phyloP scores from a whole-genome alignment of 768 basidiomycete genomes.

The Cystofilobasidium ferigula region DNA sequence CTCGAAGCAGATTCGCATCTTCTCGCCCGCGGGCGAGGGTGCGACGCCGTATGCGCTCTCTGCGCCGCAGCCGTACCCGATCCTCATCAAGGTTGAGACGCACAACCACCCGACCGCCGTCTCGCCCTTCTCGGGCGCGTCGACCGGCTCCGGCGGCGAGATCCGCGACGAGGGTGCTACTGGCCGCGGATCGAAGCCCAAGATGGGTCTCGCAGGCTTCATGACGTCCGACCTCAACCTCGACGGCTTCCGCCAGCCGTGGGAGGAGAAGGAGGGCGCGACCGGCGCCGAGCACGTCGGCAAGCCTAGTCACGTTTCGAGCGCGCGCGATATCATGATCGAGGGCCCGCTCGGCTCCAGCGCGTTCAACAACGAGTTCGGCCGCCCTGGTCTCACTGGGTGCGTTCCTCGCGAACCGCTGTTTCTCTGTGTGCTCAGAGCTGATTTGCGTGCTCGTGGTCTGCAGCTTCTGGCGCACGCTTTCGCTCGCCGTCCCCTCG shows the following conservation, averaged over 20 bases:
- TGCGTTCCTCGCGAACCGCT: conserved; percentile 40
- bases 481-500: conserved; percentile 62
- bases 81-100: conserved; percentile 95
- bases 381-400: conserved; percentile 78
- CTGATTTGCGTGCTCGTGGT: neutral
- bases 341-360: conserved; percentile 89
- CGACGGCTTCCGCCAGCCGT: conserved; percentile 79
- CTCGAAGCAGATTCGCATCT: conserved; percentile 54
- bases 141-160: conserved; percentile 95
- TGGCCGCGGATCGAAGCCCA: conserved; percentile 87
- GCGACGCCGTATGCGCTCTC: conserved; percentile 29
- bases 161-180: conserved; percentile 97
- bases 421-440: neutral
- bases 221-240: conserved; percentile 88
- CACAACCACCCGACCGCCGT: conserved; percentile 99
- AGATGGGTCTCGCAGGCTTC: conserved; percentile 86
- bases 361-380: conserved; percentile 98
- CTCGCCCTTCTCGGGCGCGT: conserved; percentile 95
- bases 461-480: conserved; percentile 61
- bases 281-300: conserved; percentile 54
- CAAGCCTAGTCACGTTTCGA: conserved; percentile 78
- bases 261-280: conserved; percentile 53
- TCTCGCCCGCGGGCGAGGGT: conserved; percentile 44
- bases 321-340: conserved; percentile 90
- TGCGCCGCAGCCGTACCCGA: conserved; percentile 52